Evolutionary conservation across 345 rosid species (phyloP), one percentile per base, ranked within the genome.

Genomic region (Erysimum cheiranthoides): DNA sequence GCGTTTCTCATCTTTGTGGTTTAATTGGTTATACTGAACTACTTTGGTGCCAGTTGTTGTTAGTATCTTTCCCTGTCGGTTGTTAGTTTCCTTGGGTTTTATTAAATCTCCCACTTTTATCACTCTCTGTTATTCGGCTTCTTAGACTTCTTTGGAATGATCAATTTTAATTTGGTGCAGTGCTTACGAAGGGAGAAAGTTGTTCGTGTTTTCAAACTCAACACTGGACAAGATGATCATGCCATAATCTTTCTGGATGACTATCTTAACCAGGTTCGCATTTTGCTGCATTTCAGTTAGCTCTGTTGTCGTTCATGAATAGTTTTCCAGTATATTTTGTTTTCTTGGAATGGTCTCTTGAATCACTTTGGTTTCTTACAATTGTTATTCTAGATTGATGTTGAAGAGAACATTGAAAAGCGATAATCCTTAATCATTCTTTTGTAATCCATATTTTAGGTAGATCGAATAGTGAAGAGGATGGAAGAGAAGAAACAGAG

Each of bases 161-260:
- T 74, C 31, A 28, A 2, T 58, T 66, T 69, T 42, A 10, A 6
- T 61, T 35, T 73, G 56, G 28, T 78, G 80, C 81, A 90, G 97
- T 77, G 88, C 30, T 81, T 88, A 73, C 89, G 86, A 74, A 89
- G 98, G 83, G 88, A 84, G 36, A 89, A 88, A 73, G 80, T 82
- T 61, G 73, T 95, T 80, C 92, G 96, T 35, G 61, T 95, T 75
- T 95, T 92, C 81, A 92, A 92, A 63, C 80, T 95, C 43, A 90
- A 86, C 81, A 88, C 90, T 14, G 98, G 96, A 71, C 93, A 95
- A 78, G 93, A 95, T 80, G 98, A 95, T 80, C 97, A 92, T 63
- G 98, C 88, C 2, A 80, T 92, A 28, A 85, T 95, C 88, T 90
- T 92, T 78, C 66, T 85, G 67, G 96, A 90, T 75, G 97, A 93